These are phyloP conservation scores for Leccinum pellstonianum DNA, from an alignment of 768 basidiomycete species.

Conservation along the genomic window DNA sequence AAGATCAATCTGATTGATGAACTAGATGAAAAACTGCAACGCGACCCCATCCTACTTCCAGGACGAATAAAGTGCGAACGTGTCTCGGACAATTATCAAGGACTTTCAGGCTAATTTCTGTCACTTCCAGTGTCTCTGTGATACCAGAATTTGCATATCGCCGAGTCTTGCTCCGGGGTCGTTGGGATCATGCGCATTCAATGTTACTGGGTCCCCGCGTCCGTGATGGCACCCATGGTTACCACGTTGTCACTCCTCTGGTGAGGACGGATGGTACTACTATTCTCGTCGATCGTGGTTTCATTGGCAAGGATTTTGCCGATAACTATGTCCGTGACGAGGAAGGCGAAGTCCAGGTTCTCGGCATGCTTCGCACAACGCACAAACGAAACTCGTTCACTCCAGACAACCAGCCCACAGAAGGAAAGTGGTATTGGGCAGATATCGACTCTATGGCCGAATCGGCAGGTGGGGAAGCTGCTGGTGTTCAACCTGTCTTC, in stretches of 20 bases:
- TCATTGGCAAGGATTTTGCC: constrained; percentile 63
- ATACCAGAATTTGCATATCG: constrained; percentile 90
- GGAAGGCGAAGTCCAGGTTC: constrained; percentile 62
- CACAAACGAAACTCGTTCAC: constrained; percentile 76
- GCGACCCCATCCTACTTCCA: constrained; percentile 77
- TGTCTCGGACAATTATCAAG: constrained; percentile 7
- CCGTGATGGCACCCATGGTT: constrained; percentile 85
- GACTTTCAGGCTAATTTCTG: constrained; percentile 18
- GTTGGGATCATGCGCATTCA: constrained; percentile 73
- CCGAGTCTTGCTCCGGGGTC: constrained; percentile 75
- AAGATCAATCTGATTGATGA: constrained; percentile 63
- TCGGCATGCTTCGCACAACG: constrained; percentile 85
- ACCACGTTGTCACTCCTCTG: constrained; percentile 85
- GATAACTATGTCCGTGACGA: constrained; percentile 39
- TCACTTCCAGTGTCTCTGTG: constrained; percentile 53
- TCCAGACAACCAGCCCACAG: constrained; percentile 79
- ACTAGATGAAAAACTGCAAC: constrained; percentile 83
- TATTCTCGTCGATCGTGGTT: constrained; percentile 51
- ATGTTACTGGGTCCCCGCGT: constrained; percentile 85
- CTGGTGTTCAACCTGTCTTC: constrained; percentile 55
- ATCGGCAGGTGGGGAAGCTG: constrained; percentile 67
- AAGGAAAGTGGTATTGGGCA: constrained; percentile 83
- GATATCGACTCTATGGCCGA: constrained; percentile 84
- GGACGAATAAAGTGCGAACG: constrained; percentile 77
- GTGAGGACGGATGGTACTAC: constrained; percentile 44